Base-by-base conservation (phyloP, 306 rosid species). In the Acacia acuminata region DNA sequence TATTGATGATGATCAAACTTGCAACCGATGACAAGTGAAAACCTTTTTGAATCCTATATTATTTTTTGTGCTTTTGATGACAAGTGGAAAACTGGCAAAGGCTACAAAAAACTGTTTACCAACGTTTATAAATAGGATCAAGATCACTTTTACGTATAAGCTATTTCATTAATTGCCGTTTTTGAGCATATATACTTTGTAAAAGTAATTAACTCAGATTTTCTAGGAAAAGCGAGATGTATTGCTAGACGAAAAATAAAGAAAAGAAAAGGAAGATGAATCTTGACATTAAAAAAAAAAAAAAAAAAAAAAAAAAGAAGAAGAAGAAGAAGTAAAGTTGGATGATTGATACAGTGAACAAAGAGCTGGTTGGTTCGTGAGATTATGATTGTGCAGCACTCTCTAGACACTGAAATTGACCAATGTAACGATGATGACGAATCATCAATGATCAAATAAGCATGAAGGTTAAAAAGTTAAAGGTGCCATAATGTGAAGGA, bases 301-400 rank as follows among this genome's bases (percentile, higher is more conserved):
- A 1, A 0, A 36, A 5, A 5, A 30, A 3, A 3, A 67, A n/a
- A n/a, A n/a, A n/a, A n/a, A n/a, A n/a, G n/a, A n/a, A n/a, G n/a
- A n/a, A 55, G 50, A 75, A 77, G 85, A 77, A 83, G 56, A 80
- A 22, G 75, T 72, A 75, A 76, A 73, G 88, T 85, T 69, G 79
- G 81, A 82, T 75, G 80, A 67, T 55, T 43, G 50, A 48, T 76
- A 34, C 72, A 83, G 77, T 73, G 82, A 81, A 56, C 2, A 73
- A 75, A 40, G 47, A 51, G 66, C 43, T 77, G 71, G 24, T 55
- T 75, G 76, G 25, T 60, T 70, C 70, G 84, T 56, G 75, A 85
- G 66, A 86, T 56, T 82, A 82, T 88, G 76, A 87, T 87, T 91
- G 86, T 58, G 78, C 81, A 45, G 79, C 79, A 79, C 84, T 68